Conservation (phyloP, 352 stramenopile species). For the Globisporangium nagaii region DNA sequence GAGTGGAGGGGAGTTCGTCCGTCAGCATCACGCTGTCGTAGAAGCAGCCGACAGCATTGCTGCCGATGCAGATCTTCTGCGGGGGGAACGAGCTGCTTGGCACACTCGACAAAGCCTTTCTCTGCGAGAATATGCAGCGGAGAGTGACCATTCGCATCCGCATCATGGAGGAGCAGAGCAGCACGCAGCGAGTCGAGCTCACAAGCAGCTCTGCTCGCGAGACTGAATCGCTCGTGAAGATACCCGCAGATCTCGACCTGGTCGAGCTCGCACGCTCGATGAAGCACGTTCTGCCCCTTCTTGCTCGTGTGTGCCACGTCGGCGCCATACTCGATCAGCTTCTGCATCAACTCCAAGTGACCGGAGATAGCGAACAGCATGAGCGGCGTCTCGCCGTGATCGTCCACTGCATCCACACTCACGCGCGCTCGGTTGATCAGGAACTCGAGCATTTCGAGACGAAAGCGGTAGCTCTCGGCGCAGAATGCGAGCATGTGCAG, state of each 20-base stretch:
- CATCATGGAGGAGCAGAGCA: constrained; percentile 18
- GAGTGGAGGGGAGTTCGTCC: constrained; percentile 35
- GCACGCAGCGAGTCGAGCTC: background rate
- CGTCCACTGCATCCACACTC: constrained; percentile 36
- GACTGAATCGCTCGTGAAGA: constrained; percentile 24
- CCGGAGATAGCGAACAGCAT: constrained; percentile 51
- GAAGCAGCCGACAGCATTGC: constrained; percentile 15
- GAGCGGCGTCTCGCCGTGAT: constrained; percentile 37
- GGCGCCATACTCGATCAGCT: constrained; percentile 21
- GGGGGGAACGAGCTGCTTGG: constrained; percentile 31
- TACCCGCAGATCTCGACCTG: constrained; percentile 49
- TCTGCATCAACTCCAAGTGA: constrained; percentile 37
- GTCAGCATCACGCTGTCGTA: constrained; percentile 18
- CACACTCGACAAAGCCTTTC: constrained; percentile 49
- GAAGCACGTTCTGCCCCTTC: constrained; percentile 40
- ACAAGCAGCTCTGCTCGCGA: background rate
- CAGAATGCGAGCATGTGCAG: constrained; percentile 61
- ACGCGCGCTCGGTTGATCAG: constrained; percentile 27
- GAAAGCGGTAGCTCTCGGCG: constrained; percentile 31
- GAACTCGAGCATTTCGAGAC: constrained; percentile 50
- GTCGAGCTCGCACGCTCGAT: constrained; percentile 53
- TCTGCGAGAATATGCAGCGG: constrained; percentile 42
- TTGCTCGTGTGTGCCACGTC: constrained; percentile 20
- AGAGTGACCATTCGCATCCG: constrained; percentile 23
- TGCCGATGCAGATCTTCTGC: background rate